phyloP scores from a whole-genome alignment of 176 grass and related monocot species.

The Eremochloa ophiuroides region DNA sequence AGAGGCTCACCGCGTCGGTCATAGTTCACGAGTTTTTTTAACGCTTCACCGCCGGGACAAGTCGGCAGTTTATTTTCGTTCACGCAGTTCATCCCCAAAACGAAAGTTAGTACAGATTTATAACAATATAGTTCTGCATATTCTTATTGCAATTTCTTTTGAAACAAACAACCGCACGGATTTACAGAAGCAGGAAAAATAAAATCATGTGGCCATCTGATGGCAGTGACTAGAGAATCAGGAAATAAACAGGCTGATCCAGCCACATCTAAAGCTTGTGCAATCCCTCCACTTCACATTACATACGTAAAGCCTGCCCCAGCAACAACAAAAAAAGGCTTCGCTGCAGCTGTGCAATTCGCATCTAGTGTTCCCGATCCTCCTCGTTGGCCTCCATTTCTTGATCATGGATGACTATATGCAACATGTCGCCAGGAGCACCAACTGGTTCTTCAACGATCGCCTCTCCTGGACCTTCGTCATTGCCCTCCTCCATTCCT shows the following conservation, averaged over 20 bases:
- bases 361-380: conserved; percentile 17
- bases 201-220: background rate
- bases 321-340: background rate
- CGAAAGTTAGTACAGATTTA: background rate
- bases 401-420: background rate
- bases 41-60: background rate
- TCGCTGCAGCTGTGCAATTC: background rate
- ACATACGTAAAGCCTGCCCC: background rate
- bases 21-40: no score
- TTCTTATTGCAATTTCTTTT: background rate
- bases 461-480: conserved; percentile 9
- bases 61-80: background rate
- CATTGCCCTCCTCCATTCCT: background rate
- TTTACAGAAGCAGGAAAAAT: conserved; percentile 8
- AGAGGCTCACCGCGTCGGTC: no score
- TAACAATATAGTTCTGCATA: background rate
- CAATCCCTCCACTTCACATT: background rate
- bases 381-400: conserved; percentile 32
- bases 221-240: background rate
- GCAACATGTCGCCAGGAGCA: background rate
- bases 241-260: background rate
- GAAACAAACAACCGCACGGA: background rate
- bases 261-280: background rate
- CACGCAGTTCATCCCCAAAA: background rate
- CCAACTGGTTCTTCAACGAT: background rate